A percentile compares a stretch with the other conserved stretches of the same genome.
phyloP scores from a whole-genome alignment of 2,329 filamentous ascomycete genomes.

The Tolypocladium amazonense region DNA sequence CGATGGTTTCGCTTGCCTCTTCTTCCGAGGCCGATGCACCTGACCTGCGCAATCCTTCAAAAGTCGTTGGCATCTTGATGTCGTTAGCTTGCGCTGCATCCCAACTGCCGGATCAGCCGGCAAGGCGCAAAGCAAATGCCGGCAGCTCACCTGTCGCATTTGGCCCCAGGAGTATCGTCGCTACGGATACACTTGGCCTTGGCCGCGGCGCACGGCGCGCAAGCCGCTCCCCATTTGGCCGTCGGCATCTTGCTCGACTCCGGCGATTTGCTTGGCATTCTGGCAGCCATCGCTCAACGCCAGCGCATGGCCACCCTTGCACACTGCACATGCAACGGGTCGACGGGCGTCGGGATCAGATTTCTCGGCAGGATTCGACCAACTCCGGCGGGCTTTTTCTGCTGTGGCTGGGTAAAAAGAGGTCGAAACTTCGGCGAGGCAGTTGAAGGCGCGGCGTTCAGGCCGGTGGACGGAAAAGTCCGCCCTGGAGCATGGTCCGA shows the following conservation, averaged over 20 bases:
- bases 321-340: not conserved
- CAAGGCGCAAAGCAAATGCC: not conserved
- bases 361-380: slow-evolving; percentile 1
- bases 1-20: slow-evolving; percentile 39
- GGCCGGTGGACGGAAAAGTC: slow-evolving; percentile 4
- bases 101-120: not conserved
- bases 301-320: slow-evolving; percentile 3
- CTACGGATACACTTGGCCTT: slow-evolving; percentile 40
- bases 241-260: slow-evolving; percentile 21
- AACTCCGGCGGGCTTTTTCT: slow-evolving; percentile 9
- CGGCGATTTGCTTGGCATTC: slow-evolving; percentile 1
- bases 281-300: not conserved
- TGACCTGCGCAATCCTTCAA: slow-evolving; percentile 36
- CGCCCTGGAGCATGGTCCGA: not conserved
- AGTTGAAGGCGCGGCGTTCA: not conserved
- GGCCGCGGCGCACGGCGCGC: slow-evolving; percentile 34
- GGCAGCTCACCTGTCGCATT: slow-evolving; percentile 31
- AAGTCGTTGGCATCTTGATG: slow-evolving; percentile 33
- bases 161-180: slow-evolving; percentile 22
- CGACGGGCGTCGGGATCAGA: not conserved
- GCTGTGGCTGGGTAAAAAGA: not conserved
- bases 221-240: slow-evolving; percentile 39
- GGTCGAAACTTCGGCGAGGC: not conserved
- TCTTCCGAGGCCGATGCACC: slow-evolving; percentile 38
- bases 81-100: not conserved